Base-by-base conservation (phyloP, 768 basidiomycete genomes). In the Phaeotremella fagi region DNA sequence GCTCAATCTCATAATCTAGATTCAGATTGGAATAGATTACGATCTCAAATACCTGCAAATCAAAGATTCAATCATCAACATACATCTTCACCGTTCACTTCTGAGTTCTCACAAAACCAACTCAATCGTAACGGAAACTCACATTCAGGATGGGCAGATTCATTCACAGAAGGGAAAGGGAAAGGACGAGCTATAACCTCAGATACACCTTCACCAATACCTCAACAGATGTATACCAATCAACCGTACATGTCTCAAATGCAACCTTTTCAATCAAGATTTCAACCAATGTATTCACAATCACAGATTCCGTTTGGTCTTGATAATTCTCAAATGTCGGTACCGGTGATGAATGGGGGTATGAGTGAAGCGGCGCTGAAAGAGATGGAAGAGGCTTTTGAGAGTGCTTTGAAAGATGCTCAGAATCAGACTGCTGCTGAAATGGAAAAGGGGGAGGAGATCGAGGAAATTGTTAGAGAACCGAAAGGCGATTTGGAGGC, bases 401-500 rank as follows among this genome's bases (percentile, higher is more conserved):
- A 60, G 37, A 31, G 28, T 16, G 59, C 63, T n/a, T 38, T 63
- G 14, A 49, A 59, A 35, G 59, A 60, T 58, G 63, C 44, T 16
- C 24, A 41, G 18, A 42, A 37, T 15, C 48, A 52, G 41, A 28
- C 35, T 14, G 25, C n/a, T 18, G 31, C 51, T 9, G 50, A 35
- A 42, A 38, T 29, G 24, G 42, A 29, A 23, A 45, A 41, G 24
- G 54, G 22, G 16, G 24, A 47, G n/a, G 28, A 28, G 44, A 26
- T 22, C 22, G 57, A 64, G 23, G 55, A 59, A 46, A 59, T 48
- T 20, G 48, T 28, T 15, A 36, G 57, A 27, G 59, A 64, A 33
- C 49, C 59, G 11, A 68, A 66, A 46, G 70, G 70, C 3, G 70
- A 71, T 36, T 63, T 71, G n/a, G 70, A 69, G 15, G 57, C 57